Evolutionary conservation across 768 basidiomycete genomes (phyloP), one percentile per base, ranked within the genome.

Genomic region (Suillus cothurnatus): DNA sequence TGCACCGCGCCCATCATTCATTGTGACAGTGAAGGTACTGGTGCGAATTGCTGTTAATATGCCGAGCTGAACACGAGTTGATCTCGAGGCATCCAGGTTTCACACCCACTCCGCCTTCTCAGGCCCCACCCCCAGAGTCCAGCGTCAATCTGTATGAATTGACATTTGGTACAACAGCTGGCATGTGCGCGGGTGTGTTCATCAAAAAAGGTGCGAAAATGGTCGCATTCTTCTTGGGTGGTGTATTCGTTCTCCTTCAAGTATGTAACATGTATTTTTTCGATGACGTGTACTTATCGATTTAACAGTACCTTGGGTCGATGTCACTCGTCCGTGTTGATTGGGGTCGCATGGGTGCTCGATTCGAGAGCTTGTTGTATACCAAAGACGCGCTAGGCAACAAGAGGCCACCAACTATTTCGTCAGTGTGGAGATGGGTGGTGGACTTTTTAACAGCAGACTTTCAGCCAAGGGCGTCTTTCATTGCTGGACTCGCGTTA

Each of bases 171-270:
- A 93, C 94, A 6, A 88, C 92, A 0, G 86, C 89, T 63, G 97
- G 97, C 0, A 74, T 99, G 49, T 97, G 94, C 71, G 88, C 94
- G 0, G 97, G 97, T 0, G 84, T 99, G 0, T 99, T 99, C 73
- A 82, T 97, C 70, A 98, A 97, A 79, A 98, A 97, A 76, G 96
- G 97, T n/a, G 86, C 90, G 9, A 93, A 90, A 74, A 81, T 86
- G 2, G 77, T 90, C 14, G 97, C 95, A 0, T 95, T 94, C 78
- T 73, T 91, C 50, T 78, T 97, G n/a, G 97, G 97, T 4, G 95
- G 94, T 4, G 80, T 93, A 2, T 99, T 97, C 69, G 90, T 98
- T 26, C 77, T 98, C 53, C 84, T 99, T 11, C 95, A 97, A 86
- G 95, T 94, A 64, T 56, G 86, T 72, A 5, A 34, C 32, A 14